Conservation (phyloP, 495 filamentous ascomycete species). For the Xylaria longipes region DNA sequence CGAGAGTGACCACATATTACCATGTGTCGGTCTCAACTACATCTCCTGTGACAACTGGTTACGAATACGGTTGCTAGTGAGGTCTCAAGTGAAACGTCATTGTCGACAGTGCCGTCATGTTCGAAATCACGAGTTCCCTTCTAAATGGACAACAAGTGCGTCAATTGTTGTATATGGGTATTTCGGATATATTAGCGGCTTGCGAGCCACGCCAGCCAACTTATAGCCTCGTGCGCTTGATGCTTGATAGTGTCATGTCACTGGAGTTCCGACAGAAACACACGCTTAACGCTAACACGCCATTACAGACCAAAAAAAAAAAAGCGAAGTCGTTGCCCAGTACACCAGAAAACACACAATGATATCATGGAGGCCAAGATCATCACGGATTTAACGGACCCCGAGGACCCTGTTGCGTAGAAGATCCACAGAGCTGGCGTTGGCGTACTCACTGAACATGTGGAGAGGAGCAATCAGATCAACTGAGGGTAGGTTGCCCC, state of each 20-base stretch:
- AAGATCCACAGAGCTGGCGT: neutral
- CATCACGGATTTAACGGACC: neutral
- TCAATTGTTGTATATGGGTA: neutral
- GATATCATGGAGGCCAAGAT: neutral
- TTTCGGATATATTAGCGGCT: neutral
- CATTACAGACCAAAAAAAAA: neutral
- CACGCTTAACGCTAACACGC: neutral
- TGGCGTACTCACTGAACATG: neutral
- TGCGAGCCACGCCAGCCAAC: neutral
- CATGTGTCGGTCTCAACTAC: neutral
- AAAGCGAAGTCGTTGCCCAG: neutral
- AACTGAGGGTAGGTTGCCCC: too few relatives aligned
- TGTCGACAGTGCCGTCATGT: neutral
- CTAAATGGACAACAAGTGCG: neutral
- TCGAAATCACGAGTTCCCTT: neutral
- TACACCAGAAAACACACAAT: neutral
- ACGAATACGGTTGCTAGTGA: neutral
- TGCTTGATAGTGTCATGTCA: neutral
- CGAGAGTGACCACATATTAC: neutral
- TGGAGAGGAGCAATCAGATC: too few relatives aligned
- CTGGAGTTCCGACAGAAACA: neutral
- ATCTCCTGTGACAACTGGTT: neutral
- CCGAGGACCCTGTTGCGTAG: neutral
- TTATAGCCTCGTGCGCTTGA: neutral
- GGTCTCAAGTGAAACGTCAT: neutral